phyloP scores from a whole-genome alignment of 495 filamentous ascomycete genomes.

The Emericellopsis terricola region DNA sequence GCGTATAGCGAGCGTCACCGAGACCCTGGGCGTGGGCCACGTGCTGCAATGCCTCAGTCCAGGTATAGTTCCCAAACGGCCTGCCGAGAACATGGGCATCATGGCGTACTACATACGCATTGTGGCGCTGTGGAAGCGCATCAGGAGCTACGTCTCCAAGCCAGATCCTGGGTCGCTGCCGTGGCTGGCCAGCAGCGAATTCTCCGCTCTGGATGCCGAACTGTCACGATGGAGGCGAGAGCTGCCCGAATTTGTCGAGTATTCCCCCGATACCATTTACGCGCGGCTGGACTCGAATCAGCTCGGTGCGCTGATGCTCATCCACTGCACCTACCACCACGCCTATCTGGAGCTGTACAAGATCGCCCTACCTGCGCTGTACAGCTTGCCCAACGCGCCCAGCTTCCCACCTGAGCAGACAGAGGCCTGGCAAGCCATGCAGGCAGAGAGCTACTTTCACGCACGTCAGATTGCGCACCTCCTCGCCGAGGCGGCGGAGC shows the following conservation, averaged over 20 bases:
- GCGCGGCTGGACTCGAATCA: slow-evolving; percentile 2
- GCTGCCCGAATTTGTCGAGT: slow-evolving; percentile 2
- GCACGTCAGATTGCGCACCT: slow-evolving; percentile 2
- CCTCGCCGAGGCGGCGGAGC: slow-evolving; percentile 1
- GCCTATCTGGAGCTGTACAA: slow-evolving; percentile 3
- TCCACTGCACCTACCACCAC: slow-evolving; percentile 3
- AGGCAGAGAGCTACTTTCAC: slow-evolving; percentile 2
- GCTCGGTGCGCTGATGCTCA: slow-evolving; percentile 1
- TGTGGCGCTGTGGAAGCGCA: slow-evolving; percentile 3
- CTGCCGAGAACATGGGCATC: slow-evolving; percentile 3
- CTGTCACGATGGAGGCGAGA: background rate
- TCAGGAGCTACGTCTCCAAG: background rate
- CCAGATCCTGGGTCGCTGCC: background rate
- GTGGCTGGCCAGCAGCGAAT: background rate
- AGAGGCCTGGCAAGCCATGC: background rate
- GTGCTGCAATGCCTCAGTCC: slow-evolving; percentile 1
- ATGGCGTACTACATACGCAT: slow-evolving; percentile 4
- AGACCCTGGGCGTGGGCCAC: slow-evolving; percentile 2
- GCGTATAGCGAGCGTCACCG: slow-evolving; percentile 1
- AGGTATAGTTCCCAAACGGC: background rate
- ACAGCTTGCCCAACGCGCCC: background rate
- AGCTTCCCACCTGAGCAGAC: slow-evolving; percentile 1
- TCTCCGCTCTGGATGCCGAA: slow-evolving; percentile 2
- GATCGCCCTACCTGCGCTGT: slow-evolving; percentile 1
- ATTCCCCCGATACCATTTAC: slow-evolving; percentile 2